These are phyloP conservation scores for Leucoagaricus sp. DNA, from an alignment of 1,284 basidiomycete genomes.

Conservation along the genomic window DNA sequence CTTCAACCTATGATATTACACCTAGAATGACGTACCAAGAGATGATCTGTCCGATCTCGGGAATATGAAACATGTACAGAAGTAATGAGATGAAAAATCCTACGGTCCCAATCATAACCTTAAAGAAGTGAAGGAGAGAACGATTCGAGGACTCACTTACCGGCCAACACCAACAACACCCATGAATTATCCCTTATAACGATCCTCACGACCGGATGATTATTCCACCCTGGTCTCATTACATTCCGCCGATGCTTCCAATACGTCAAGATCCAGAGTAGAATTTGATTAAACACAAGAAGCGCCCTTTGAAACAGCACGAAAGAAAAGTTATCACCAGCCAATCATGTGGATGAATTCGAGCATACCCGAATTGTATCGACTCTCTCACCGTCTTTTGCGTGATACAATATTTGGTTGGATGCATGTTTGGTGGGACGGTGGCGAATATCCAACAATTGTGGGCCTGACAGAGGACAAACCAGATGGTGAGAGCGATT, in stretches of 20 bases:
- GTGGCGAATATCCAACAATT: too few relatives aligned
- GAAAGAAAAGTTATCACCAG: too few relatives aligned
- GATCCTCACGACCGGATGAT: not conserved
- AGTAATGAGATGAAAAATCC: not conserved
- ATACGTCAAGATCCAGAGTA: not conserved
- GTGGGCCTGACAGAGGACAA: not conserved
- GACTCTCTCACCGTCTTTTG: too few relatives aligned
- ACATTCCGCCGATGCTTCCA: not conserved
- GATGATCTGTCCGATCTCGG: not conserved
- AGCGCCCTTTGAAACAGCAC: not conserved
- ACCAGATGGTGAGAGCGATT: not conserved
- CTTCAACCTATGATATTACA: not conserved
- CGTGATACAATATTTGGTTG: too few relatives aligned
- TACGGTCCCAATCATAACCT: not conserved
- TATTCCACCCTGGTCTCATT: not conserved
- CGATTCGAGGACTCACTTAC: not conserved
- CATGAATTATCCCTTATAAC: constrained; percentile 8
- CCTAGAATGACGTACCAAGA: not conserved
- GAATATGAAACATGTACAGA: not conserved
- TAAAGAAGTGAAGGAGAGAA: not conserved
- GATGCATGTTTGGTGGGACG: too few relatives aligned
- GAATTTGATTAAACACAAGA: not conserved
- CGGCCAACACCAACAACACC: not conserved
- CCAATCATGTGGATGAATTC: too few relatives aligned
- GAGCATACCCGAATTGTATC: too few relatives aligned